Percentiles rank a stretch among this genome's conserved stretches.
Conservation (phyloP, 1,284 basidiomycete species). For the Trichosporon faecale region DNA sequence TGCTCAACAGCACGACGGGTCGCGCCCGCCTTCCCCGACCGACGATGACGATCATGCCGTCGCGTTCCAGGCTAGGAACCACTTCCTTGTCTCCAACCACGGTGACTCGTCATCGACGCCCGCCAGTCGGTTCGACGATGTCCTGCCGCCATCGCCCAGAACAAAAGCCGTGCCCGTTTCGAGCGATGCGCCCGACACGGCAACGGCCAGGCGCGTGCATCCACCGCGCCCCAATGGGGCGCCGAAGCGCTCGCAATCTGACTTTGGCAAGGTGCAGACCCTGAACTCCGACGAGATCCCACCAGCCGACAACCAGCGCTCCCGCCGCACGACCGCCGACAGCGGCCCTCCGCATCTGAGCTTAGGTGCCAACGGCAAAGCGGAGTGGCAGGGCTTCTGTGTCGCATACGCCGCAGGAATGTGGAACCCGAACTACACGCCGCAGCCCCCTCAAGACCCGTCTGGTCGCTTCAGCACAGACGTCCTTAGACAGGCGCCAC, state of each 20-base stretch:
- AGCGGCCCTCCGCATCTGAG: neutral
- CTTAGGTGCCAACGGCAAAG: neutral
- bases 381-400: neutral
- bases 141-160: neutral
- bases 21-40: neutral
- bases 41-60: neutral
- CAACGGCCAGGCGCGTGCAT: neutral
- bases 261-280: neutral
- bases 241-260: neutral
- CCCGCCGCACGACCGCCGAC: neutral
- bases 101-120: neutral
- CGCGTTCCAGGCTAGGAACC: neutral
- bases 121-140: neutral
- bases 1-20: neutral
- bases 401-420: conserved; percentile 3
- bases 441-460: neutral
- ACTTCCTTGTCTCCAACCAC: neutral
- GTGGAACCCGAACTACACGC: conserved; percentile 6
- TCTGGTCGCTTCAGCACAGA: neutral
- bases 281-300: neutral
- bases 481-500: neutral
- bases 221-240: neutral
- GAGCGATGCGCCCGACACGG: neutral
- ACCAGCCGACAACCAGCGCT: neutral
- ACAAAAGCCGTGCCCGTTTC: neutral